Conservation (phyloP, 768 basidiomycete species). For the Postia placenta region DNA sequence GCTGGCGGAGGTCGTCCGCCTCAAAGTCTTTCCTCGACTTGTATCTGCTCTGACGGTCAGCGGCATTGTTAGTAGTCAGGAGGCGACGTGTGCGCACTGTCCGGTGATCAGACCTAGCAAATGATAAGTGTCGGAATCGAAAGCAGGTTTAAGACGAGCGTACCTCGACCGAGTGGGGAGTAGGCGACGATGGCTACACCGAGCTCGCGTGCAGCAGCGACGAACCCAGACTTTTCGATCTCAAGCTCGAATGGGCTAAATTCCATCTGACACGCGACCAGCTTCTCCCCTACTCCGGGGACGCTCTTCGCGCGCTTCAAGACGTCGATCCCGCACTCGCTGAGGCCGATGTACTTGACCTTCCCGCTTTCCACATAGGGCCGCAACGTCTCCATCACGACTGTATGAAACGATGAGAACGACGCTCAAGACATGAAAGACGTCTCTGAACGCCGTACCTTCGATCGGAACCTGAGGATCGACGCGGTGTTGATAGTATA, state of each 20-base stretch:
- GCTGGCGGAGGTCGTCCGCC: conserved; percentile 21
- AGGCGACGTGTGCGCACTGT: not conserved
- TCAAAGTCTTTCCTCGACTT: conserved; percentile 23
- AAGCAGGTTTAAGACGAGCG: not conserved
- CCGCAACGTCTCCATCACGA: conserved; percentile 1
- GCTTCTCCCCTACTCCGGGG: conserved; percentile 33
- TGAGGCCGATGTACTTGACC: conserved; percentile 24
- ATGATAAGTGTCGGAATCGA: not conserved
- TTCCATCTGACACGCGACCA: conserved; percentile 39
- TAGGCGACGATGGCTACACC: conserved; percentile 44
- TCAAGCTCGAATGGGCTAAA: conserved; percentile 39
- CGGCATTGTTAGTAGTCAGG: too few relatives aligned
- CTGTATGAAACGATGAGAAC: not conserved
- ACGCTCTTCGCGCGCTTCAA: conserved; percentile 29
- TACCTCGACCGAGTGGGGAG: conserved; percentile 29
- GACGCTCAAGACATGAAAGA: not conserved
- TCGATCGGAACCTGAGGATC: conserved; percentile 22
- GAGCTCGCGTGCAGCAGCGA: conserved; percentile 35
- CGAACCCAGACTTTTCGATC: conserved; percentile 35
- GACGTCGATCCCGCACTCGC: conserved; percentile 19
- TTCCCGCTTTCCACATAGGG: conserved; percentile 19
- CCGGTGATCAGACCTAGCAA: conserved; percentile 15
- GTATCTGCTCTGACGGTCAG: not conserved
- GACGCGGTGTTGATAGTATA: conserved; percentile 34
- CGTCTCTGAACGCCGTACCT: not conserved